Conservation (phyloP, 2,329 filamentous ascomycete genomes). For the Penicillium decumbens region DNA sequence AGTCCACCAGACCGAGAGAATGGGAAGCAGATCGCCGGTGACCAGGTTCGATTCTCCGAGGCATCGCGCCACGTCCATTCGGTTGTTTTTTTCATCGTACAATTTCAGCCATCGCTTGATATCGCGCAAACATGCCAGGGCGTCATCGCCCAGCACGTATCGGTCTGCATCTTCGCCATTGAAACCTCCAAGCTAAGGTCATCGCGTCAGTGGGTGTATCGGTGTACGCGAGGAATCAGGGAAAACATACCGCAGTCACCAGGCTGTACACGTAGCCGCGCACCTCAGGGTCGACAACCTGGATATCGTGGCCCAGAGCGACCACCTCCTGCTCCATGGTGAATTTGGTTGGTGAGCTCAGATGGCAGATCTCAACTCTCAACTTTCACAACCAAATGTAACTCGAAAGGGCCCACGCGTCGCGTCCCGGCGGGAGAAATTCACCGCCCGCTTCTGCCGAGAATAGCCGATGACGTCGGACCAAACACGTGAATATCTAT, state of each 20-base stretch:
- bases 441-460: constrained; percentile 17
- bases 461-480: constrained; percentile 26
- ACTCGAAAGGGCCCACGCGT: constrained; percentile 22
- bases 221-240: constrained; percentile 15
- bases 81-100: constrained; percentile 88
- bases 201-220: constrained; percentile 10
- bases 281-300: constrained; percentile 81
- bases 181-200: constrained; percentile 70
- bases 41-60: constrained; percentile 89
- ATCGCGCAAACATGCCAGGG: constrained; percentile 84
- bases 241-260: constrained; percentile 72
- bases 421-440: constrained; percentile 24
- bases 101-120: constrained; percentile 92
- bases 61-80: constrained; percentile 90
- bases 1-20: constrained; percentile 76
- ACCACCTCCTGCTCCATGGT: constrained; percentile 42
- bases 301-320: constrained; percentile 43
- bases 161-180: constrained; percentile 72
- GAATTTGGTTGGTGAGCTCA: constrained; percentile 5
- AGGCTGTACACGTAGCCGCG: constrained; percentile 90
- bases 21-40: constrained; percentile 81
- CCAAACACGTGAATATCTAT: constrained; percentile 22
- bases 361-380: neutral
- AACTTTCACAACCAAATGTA: constrained; percentile 4
- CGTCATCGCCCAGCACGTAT: constrained; percentile 90